phyloP scores from a whole-genome alignment of 2,329 filamentous ascomycete species.

The Aspergillus udagawae region DNA sequence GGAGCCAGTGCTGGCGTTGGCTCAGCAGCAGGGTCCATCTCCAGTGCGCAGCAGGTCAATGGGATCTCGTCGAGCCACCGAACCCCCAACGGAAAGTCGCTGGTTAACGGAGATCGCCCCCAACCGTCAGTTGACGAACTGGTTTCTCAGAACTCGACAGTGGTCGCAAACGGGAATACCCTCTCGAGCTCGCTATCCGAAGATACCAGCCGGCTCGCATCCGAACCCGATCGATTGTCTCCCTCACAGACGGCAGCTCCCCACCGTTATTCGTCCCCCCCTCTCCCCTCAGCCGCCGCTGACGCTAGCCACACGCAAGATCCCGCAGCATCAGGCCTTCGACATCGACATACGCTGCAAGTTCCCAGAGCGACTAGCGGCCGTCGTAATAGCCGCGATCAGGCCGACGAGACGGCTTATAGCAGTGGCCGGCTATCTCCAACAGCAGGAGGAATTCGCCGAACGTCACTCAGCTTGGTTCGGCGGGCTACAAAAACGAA shows the following conservation, averaged over 20 bases:
- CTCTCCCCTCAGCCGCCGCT: conserved; percentile 52
- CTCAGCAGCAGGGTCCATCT: conserved; percentile 21
- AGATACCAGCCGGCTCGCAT: conserved; percentile 26
- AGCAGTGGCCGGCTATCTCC: conserved; percentile 81
- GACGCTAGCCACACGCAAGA: conserved; percentile 53
- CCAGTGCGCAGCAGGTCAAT: conserved; percentile 23
- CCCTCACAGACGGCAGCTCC: conserved; percentile 23
- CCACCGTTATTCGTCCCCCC: conserved; percentile 39
- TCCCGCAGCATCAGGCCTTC: conserved; percentile 56
- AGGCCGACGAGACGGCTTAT: conserved; percentile 57
- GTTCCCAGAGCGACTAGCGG: conserved; percentile 68
- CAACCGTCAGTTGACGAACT: conserved; percentile 30
- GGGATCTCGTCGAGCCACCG: conserved; percentile 20
- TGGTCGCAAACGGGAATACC: conserved; percentile 3
- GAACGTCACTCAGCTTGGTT: conserved; percentile 78
- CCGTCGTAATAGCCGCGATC: conserved; percentile 63
- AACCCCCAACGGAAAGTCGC: conserved; percentile 24
- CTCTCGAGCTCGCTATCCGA: conserved; percentile 30
- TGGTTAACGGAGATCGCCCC: conserved; percentile 30
- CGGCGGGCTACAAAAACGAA: conserved; percentile 79
- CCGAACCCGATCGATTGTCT: conserved; percentile 28
- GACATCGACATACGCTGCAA: conserved; percentile 83
- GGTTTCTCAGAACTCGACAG: conserved; percentile 24
- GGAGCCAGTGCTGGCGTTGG: conserved; percentile 19
- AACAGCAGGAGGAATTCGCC: conserved; percentile 58